Conservation (phyloP, 352 stramenopile genomes). For the Aphanomyces astaci region DNA sequence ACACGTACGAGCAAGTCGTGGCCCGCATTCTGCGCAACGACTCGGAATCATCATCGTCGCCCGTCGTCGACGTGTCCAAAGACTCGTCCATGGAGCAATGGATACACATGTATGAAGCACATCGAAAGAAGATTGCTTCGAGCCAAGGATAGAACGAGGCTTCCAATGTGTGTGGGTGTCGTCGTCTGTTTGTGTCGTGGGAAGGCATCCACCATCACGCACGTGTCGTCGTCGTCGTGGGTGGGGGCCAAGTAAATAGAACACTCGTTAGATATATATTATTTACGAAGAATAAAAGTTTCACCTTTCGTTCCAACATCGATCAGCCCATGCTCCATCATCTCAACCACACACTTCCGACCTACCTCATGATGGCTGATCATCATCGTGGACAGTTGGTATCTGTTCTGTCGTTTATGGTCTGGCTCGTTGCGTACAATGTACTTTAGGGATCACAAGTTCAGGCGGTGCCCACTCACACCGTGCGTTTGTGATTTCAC, state of each 20-base stretch:
- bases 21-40: neutral
- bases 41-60: neutral
- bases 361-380: no score
- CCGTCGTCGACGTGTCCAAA: neutral
- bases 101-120: constrained; percentile 19
- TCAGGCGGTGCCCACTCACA: no score
- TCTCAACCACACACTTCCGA: no score
- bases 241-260: constrained; percentile 8
- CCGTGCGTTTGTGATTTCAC: no score
- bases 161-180: neutral
- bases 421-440: neutral
- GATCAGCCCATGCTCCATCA: neutral
- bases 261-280: constrained; percentile 17
- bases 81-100: constrained; percentile 20
- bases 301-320: neutral
- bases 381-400: no score
- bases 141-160: neutral
- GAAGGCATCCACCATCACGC: neutral
- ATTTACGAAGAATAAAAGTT: neutral
- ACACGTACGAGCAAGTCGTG: constrained; percentile 11
- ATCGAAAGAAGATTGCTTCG: constrained; percentile 11
- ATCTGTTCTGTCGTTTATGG: neutral
- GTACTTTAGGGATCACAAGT: no score
- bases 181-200: neutral
- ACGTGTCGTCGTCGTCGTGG: neutral